A percentile compares a stretch with the other conserved stretches of the same genome.
Conservation (phyloP, 345 rosid species). For the Pistacia integerrima region DNA sequence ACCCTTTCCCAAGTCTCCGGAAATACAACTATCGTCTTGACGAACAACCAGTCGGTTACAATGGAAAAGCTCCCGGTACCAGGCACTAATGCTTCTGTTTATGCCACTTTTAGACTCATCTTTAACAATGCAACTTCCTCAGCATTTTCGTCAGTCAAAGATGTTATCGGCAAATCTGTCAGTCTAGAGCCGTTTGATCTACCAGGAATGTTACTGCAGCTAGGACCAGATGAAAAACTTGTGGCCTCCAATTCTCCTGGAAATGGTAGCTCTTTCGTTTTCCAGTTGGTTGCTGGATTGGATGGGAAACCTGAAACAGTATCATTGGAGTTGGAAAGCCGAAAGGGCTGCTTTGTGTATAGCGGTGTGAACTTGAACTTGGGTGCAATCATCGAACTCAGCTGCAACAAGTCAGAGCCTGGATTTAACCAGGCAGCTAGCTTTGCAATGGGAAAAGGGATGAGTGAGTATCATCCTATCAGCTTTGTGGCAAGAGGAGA, state of each 20-base stretch:
- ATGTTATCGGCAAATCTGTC: slow-evolving; percentile 35
- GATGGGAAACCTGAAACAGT: slow-evolving; percentile 37
- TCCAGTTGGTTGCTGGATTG: slow-evolving; percentile 40
- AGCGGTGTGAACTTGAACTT: slow-evolving; percentile 2
- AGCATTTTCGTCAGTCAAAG: slow-evolving; percentile 10
- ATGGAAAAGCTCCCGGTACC: slow-evolving; percentile 33
- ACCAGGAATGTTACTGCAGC: slow-evolving; percentile 46
- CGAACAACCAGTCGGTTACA: slow-evolving; percentile 37
- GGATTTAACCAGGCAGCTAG: slow-evolving; percentile 35
- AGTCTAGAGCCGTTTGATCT: slow-evolving; percentile 49
- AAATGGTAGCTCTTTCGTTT: slow-evolving; percentile 16
- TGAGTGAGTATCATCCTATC: slow-evolving; percentile 39
- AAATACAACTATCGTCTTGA: slow-evolving; percentile 26
- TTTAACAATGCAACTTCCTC: slow-evolving; percentile 16
- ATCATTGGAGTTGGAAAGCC: slow-evolving; percentile 40
- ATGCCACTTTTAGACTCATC: slow-evolving; percentile 48
- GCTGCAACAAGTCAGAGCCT: slow-evolving; percentile 19
- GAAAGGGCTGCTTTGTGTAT: slow-evolving; percentile 35
- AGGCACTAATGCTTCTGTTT: slow-evolving; percentile 39
- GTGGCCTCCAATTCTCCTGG: slow-evolving; percentile 1
- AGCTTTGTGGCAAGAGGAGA: slow-evolving; percentile 49
- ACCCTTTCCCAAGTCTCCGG: slow-evolving; percentile 43
- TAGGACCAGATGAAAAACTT: slow-evolving; percentile 29
- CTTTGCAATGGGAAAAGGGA: slow-evolving; percentile 33
- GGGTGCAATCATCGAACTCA: background rate